Evolutionary conservation across 1,284 basidiomycete species (phyloP).

Genomic region (Cryptococcus deneoformans): DNA sequence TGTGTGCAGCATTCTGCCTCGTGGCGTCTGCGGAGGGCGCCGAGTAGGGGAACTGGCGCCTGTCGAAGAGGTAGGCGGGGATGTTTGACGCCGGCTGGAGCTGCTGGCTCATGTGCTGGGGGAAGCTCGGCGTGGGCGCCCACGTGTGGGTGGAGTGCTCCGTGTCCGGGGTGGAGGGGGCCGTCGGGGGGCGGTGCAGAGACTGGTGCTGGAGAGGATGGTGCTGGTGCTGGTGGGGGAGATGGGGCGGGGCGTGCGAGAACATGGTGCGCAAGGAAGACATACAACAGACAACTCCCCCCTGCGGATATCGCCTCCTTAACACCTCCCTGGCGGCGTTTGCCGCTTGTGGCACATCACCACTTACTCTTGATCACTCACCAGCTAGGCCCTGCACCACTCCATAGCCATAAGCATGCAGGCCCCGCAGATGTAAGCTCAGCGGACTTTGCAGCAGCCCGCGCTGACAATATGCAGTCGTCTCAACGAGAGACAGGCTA

Average conservation of each 20-base stretch:
- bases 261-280: constrained; percentile 1
- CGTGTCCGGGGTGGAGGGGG: constrained; percentile 17
- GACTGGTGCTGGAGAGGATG: constrained; percentile 5
- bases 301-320: neutral
- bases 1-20: neutral
- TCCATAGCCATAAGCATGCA: constrained; percentile 15
- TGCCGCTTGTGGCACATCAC: constrained; percentile 13
- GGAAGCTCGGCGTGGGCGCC: neutral
- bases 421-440: constrained; percentile 26
- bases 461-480: constrained; percentile 17
- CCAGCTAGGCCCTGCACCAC: neutral
- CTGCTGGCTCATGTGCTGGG: neutral
- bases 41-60: neutral
- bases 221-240: constrained; percentile 4
- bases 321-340: constrained; percentile 8
- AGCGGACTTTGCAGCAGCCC: neutral
- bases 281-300: neutral
- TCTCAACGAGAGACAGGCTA: constrained; percentile 41
- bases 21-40: neutral
- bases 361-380: neutral
- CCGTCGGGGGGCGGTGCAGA: constrained; percentile 16
- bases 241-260: constrained; percentile 11
- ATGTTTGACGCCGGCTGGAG: constrained; percentile 1
- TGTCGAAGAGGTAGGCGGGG: constrained; percentile 11
- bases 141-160: constrained; percentile 24